Evolutionary conservation across 192 early-diverging fungal genomes (phyloP).

Genomic region (Phlyctochytrium planicorne): DNA sequence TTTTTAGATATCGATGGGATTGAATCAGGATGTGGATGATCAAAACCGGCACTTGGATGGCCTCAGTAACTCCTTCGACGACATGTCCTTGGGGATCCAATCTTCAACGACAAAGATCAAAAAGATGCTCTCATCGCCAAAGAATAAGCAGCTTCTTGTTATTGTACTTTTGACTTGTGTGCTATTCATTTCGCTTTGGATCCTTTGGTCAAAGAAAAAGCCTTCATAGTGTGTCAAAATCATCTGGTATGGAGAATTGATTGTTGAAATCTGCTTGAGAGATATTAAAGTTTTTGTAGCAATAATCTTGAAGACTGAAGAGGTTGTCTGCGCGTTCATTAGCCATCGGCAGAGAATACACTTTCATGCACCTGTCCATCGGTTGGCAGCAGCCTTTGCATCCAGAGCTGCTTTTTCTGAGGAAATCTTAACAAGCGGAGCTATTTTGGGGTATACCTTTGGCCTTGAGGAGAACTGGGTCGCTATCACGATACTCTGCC

Average conservation of each 20-base stretch:
- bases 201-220: neutral
- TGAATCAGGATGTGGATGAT: constrained; percentile 26
- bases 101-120: constrained; percentile 17
- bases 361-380: constrained; percentile 72
- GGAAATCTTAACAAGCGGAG: too few species aligned
- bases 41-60: constrained; percentile 24
- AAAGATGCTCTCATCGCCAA: constrained; percentile 18
- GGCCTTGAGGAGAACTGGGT: constrained; percentile 67
- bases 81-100: constrained; percentile 20
- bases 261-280: constrained; percentile 35
- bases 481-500: constrained; percentile 68
- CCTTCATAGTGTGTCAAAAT: constrained; percentile 59
- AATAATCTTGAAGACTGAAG: constrained; percentile 78
- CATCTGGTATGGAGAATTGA: constrained; percentile 70
- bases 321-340: constrained; percentile 65
- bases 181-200: too few species aligned
- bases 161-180: neutral
- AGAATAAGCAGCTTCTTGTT: neutral
- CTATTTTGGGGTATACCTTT: too few species aligned
- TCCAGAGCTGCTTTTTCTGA: constrained; percentile 55
- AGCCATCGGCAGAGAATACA: neutral
- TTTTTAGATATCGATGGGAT: constrained; percentile 31
- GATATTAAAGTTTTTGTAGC: constrained; percentile 67
- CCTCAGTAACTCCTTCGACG: constrained; percentile 21
- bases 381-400: constrained; percentile 75